Evolutionary conservation across 176 grass and related monocot species (phyloP), one percentile per base, ranked within the genome.

Genomic region (Aechmea fasciata): DNA sequence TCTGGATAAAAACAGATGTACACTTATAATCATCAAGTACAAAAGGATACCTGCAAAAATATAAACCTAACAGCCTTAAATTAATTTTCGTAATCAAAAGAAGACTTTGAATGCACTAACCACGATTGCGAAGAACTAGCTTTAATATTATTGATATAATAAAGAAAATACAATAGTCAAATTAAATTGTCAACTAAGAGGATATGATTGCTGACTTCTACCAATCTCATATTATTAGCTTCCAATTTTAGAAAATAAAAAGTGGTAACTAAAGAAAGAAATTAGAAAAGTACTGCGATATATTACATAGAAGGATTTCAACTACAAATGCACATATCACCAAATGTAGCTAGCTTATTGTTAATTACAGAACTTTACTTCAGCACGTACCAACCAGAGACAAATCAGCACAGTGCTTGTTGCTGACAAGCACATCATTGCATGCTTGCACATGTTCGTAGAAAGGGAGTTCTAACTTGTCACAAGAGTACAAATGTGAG

Each of bases 1-100:
- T 77, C 93, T 96, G 84, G 55, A 69, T 17, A 6, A 9, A 59
- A 59, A 59, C 54, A 59, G n/a, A 59, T 59, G 54, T 19, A 59
- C 19, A 41, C 33, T 41, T 41, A 59, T 9, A 59, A 59, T 59
- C 14, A 59, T 59, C 8, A 59, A 17, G 11, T 59, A 59, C 2
- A 59, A 59, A 59, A 59, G 15, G 54, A 59, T 2, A 59, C 54
- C 14, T 17, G 14, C 14, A 18, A 17, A 18, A 8, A 59, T 17
- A 20, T 17, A 15, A 59, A 59, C 9, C 13, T 59, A 41, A 3
- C 33, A 41, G 33, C 54, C 14, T 59, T 3, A 19, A 18, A 59
- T 8, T 59, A 59, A 59, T 59, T 59, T 59, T 59, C 54, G 6
- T 7, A 6, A 41, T 41, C 5, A 41, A 41, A 41, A 41, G 4